These are phyloP conservation scores for Rhodotorula diobovata DNA, from an alignment of 768 basidiomycete genomes.

Conservation along the genomic window DNA sequence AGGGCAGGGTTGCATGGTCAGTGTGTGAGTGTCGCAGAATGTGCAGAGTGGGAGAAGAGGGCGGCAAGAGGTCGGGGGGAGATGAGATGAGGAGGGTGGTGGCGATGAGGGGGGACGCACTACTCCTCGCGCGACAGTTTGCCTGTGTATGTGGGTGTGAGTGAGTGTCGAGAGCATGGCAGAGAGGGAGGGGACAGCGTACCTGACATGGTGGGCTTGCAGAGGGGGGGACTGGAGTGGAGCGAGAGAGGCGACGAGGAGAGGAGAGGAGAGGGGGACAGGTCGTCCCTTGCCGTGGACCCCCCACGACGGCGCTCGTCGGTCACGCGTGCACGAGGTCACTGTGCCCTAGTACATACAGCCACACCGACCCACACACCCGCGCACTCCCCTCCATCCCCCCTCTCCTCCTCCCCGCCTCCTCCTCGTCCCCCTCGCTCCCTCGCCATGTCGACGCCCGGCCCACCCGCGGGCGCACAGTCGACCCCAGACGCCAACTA, in stretches of 20 bases:
- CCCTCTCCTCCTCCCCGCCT: background rate
- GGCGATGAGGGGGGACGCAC: slow-evolving; percentile 5
- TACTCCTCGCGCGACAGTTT: slow-evolving; percentile 39
- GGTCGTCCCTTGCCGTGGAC: too few species aligned
- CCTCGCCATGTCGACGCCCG: slow-evolving; percentile 12
- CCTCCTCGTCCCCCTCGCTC: background rate
- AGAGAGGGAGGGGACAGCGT: background rate
- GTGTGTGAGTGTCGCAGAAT: background rate
- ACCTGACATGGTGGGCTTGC: slow-evolving; percentile 28
- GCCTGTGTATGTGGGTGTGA: background rate
- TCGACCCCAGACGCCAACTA: slow-evolving; percentile 25
- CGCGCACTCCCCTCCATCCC: too few species aligned
- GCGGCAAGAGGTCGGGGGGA: background rate
- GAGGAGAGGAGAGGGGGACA: too few species aligned
- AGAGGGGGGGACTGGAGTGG: background rate
- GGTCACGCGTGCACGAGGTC: too few species aligned
- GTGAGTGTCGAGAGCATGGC: background rate
- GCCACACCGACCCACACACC: too few species aligned
- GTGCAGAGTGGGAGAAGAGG: background rate
- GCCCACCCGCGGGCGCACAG: background rate
- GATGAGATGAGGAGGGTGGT: background rate
- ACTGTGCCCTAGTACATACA: too few species aligned
- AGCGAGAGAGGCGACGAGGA: background rate
- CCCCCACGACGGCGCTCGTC: too few species aligned
- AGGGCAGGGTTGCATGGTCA: background rate